phyloP scores from a whole-genome alignment of 139 green algal genomes.

The Chlorella sp. region DNA sequence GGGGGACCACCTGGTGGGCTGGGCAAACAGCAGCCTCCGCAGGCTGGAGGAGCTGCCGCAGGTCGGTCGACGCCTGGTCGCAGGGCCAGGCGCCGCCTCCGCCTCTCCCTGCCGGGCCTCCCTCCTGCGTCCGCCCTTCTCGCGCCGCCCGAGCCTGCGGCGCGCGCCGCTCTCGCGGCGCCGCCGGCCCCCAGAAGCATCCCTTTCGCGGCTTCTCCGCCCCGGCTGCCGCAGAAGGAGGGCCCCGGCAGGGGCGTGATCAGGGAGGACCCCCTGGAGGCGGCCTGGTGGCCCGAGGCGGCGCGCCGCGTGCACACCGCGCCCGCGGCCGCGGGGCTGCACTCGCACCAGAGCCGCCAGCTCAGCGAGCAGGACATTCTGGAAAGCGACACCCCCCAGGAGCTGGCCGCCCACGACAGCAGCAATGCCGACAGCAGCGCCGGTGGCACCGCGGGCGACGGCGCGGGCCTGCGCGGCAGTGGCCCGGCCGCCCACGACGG shows the following conservation, averaged over 20 bases:
- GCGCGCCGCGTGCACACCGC: neutral
- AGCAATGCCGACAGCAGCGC: no score
- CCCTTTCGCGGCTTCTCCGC: neutral
- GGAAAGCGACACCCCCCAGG: neutral
- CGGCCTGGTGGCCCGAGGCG: slow-evolving; percentile 17
- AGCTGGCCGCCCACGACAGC: neutral
- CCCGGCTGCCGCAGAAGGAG: neutral
- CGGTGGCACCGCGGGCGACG: no score
- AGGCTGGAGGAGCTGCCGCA: slow-evolving; percentile 59
- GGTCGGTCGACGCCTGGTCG: no score
- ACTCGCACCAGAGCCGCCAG: slow-evolving; percentile 3
- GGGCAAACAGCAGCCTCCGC: slow-evolving; percentile 76
- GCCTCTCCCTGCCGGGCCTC: no score
- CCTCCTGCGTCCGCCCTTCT: no score
- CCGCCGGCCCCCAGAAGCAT: neutral
- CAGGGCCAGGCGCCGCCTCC: no score
- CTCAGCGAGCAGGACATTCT: slow-evolving; percentile 7
- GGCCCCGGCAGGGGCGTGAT: slow-evolving; percentile 67
- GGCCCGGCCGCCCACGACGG: no score
- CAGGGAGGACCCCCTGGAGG: slow-evolving; percentile 55
- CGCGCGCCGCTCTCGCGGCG: no score
- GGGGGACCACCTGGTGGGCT: slow-evolving; percentile 82
- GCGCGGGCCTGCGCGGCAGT: no score
- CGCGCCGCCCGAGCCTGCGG: no score
- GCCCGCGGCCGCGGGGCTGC: neutral